Percentiles rank a stretch among this genome's conserved stretches.
Conservation (phyloP, 202 grass and related monocot species). For the Panicum hallii region DNA sequence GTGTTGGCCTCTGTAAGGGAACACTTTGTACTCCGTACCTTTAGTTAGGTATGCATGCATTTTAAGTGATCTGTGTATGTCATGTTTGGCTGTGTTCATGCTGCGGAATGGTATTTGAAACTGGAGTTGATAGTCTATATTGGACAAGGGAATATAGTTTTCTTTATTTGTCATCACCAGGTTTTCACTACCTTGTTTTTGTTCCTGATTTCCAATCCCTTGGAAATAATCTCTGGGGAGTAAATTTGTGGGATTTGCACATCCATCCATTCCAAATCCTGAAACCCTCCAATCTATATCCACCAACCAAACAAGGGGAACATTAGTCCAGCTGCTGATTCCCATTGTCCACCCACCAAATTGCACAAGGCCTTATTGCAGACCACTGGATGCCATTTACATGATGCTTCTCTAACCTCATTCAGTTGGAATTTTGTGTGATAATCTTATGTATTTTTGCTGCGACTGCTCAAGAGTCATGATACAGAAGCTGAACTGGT, state of each 20-base stretch:
- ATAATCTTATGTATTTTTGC: slow-evolving; percentile 5
- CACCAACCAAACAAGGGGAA: neutral
- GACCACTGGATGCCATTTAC: slow-evolving; percentile 14
- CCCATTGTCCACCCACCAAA: neutral
- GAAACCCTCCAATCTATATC: neutral
- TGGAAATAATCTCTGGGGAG: slow-evolving; percentile 6
- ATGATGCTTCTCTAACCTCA: neutral
- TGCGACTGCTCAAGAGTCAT: slow-evolving; percentile 2
- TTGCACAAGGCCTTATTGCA: slow-evolving; percentile 9
- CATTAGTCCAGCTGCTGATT: neutral
- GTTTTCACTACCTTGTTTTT: neutral
- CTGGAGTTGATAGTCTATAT: neutral
- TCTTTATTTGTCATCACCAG: neutral
- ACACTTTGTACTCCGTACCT: neutral
- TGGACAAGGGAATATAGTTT: neutral
- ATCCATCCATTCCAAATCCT: slow-evolving; percentile 2
- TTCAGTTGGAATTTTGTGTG: slow-evolving; percentile 5
- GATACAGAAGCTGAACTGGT: neutral
- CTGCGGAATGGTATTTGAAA: neutral
- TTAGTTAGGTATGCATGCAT: neutral
- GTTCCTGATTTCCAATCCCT: slow-evolving; percentile 1
- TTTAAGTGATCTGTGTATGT: neutral
- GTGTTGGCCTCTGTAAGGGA: neutral
- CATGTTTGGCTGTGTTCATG: neutral
- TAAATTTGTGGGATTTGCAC: neutral